Percentiles rank a stretch among this genome's conserved stretches.
phyloP scores from a whole-genome alignment of 176 grass and related monocot genomes.

The Zizania latifolia region DNA sequence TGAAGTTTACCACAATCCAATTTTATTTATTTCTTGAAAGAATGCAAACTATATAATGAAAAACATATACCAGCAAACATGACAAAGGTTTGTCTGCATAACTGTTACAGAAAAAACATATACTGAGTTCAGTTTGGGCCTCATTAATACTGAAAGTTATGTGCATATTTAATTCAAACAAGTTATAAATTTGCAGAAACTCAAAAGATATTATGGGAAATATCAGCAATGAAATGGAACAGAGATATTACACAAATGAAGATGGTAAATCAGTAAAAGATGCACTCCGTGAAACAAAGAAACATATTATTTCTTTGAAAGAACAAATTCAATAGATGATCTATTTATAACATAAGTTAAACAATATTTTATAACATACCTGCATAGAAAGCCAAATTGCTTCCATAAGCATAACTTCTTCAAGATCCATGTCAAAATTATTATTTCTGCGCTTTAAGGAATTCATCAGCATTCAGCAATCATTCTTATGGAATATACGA shows the following conservation, averaged over 20 bases:
- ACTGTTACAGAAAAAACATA: neutral
- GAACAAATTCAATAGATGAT: neutral
- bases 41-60: neutral
- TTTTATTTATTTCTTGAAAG: neutral
- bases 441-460: slow-evolving; percentile 46
- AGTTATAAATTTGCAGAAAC: no score
- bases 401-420: slow-evolving; percentile 96
- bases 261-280: neutral
- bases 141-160: no score
- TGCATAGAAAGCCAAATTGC: slow-evolving; percentile 95
- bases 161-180: no score
- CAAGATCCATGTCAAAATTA: slow-evolving; percentile 81
- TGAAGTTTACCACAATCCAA: neutral
- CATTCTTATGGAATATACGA: neutral
- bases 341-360: neutral
- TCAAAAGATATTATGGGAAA: no score
- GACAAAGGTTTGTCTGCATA: neutral
- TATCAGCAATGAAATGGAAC: neutral
- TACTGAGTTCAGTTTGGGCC: no score
- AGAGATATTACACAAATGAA: neutral
- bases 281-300: neutral
- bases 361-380: slow-evolving; percentile 43
- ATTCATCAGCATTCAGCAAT: slow-evolving; percentile 1
- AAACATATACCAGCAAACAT: neutral
- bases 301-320: neutral